Base-by-base conservation (phyloP, 73 alveolate species). In the Paramecium sonneborni region DNA sequence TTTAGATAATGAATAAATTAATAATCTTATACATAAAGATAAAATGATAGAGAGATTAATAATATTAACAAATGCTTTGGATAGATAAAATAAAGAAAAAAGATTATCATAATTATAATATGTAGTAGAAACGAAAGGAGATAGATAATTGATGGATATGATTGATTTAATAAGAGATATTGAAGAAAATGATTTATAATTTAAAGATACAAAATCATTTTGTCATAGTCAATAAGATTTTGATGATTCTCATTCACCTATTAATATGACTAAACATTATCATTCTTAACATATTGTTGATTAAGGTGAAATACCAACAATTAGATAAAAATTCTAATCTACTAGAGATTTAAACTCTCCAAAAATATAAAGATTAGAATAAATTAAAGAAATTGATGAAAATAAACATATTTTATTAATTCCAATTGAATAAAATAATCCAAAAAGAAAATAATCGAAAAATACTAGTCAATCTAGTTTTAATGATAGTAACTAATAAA, bases 301-400 rank as follows among this genome's bases (percentile, higher is more conserved):
- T 32, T 30, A 26, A 30, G 44, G 24, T 23, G 84, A 7, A 8
- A 7, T 24, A 62, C 34, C 24, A 26, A 48, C 2, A 4, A 20
- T 21, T n/a, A 52, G 68, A 62, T 62, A 30, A 62, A 62, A 62
- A 28, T 62, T 62, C 24, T 62, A 62, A 62, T 62, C 84, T 2
- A 30, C 84, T 62, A 3, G 84, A 30, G 84, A 62, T 26, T 62
- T 62, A 9, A 62, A 62, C 24, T 62, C 84, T 0, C 84, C 84
- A 12, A 62, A 28, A 62, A 26, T 32, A 5, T 62, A 4, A 62
- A 14, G 14, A 23, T 26, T 62, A 32, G 84, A 62, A 12, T 62
- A 62, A 62, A 62, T 62, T 30, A 62, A 32, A 62, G 84, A 62
- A 62, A 62, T 62, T 26, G 84, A 62, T 62, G 84, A 62, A 12